These are phyloP conservation scores for Mycena galopus DNA, from an alignment of 768 basidiomycete genomes.

Conservation along the genomic window DNA sequence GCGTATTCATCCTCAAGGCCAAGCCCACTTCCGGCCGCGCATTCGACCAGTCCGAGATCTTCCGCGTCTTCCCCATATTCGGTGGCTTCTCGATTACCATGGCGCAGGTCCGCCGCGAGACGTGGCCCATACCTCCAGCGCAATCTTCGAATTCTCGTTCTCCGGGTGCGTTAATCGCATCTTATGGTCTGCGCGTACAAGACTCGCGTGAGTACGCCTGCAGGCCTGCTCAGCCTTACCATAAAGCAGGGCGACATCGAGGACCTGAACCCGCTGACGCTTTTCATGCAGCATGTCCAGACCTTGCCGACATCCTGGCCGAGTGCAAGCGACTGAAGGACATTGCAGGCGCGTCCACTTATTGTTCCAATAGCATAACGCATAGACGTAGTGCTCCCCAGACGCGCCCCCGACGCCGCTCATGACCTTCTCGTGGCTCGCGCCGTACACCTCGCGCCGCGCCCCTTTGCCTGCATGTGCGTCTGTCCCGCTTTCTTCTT, in stretches of 20 bases:
- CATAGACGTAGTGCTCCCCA: constrained; percentile 10
- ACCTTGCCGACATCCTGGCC: constrained; percentile 58
- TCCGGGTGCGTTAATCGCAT: constrained; percentile 28
- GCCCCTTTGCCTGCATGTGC: constrained; percentile 45
- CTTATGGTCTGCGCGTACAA: too few relatives aligned
- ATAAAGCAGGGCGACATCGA: constrained; percentile 59
- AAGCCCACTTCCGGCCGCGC: constrained; percentile 41
- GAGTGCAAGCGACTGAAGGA: constrained; percentile 73
- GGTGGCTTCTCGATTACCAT: constrained; percentile 67
- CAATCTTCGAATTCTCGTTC: too few relatives aligned
- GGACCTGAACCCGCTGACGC: constrained; percentile 51
- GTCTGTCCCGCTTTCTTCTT: constrained; percentile 21
- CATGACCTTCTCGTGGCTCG: constrained; percentile 60
- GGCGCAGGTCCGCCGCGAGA: constrained; percentile 63
- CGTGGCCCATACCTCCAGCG: constrained; percentile 40
- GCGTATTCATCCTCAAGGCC: constrained; percentile 64
- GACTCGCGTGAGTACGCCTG: too few relatives aligned
- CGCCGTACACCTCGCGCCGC: constrained; percentile 53
- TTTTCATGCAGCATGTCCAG: constrained; percentile 63
- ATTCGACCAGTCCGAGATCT: constrained; percentile 54
- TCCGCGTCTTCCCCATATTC: constrained; percentile 70
- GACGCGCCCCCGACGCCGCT: constrained; percentile 35
- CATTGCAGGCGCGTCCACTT: constrained; percentile 55
- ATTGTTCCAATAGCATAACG: neutral
- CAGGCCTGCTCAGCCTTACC: constrained; percentile 67